Base-by-base conservation (phyloP, 768 basidiomycete genomes). In the Tephrocybe sp. region DNA sequence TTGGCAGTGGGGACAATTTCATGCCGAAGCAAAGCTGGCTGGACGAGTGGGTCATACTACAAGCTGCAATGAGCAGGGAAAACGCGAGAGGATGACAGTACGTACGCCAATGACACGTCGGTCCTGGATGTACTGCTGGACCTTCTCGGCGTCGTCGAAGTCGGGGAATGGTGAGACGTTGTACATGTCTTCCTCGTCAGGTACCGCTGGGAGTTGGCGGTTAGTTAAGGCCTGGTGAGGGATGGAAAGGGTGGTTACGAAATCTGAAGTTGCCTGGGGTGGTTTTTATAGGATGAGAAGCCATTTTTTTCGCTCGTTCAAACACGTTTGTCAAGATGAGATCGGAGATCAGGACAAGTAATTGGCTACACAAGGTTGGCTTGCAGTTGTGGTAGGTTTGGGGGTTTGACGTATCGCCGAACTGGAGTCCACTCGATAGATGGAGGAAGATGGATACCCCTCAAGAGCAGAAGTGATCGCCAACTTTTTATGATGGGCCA, bases 21-120 rank as follows among this genome's bases (percentile, higher is more conserved):
- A 56, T 94, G 88, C 53, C 89, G 79, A 48, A 99, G 85, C 45
- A 98, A 76, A 1, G 90, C 90, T 5, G 95, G 96, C 61, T 95
- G 92, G 53, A 97, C 85, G 37, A 98, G 82, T n/a, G 96, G 95
- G 60, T 98, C 95, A 67, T 98, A 96, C 91, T 94, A 57, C 15
- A 12, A 10, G 8, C 1, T 50, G 21, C 21, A 21, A 59, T 63
- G 46, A 63, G 65, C 44, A 30, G 38, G 21, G 18, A 51, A 47
- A 18, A 25, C 8, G 36, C 20, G 38, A 17, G 32, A 25, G 34
- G 33, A 41, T 32, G 32, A 40, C 39, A 40, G 50, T 38, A 76
- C 85, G 55, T 78, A 90, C 88, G 45, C 88, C 88, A 44, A 87
- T 76, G 70, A 92, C 89, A 45, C 90, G 83, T 44, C 85, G 78